Base-by-base conservation (phyloP, 352 stramenopile species). In the Aphanomyces stellatus region DNA sequence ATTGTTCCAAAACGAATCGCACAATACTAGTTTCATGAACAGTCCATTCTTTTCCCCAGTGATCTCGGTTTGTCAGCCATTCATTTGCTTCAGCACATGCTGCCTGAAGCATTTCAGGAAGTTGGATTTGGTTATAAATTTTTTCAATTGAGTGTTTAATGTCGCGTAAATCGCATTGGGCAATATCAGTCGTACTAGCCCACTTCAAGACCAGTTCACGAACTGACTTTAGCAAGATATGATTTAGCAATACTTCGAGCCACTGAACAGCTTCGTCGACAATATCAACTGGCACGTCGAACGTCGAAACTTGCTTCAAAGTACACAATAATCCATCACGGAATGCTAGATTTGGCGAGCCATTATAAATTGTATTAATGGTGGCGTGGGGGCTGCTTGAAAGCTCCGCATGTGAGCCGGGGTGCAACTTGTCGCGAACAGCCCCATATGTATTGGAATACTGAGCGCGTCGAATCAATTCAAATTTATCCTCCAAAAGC, bases 71-170 rank as follows among this genome's bases (percentile, higher is more conserved):
- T 24, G 59, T 28, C 19, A 66, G 59, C 59, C 59, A 66, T n/a
- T 66, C 59, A n/a, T 55, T 56, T 7, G 59, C 59, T 24, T 66
- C 59, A 17, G 59, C 59, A 35, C 59, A 66, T 24, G 59, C 59
- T 22, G 59, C 59, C 17, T 66, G 59, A 10, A 66, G 40, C 59
- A 66, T 66, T 30, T 66, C 59, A 6, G 59, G 59, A n/a, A 66
- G 28, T 31, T 46, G 22, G 15, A 66, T 66, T 3, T 8, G 22
- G 4, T 19, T 10, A 25, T 66, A 66, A 15, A 66, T 35, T 27
- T 30, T 43, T 25, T 66, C 59, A 10, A 66, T 28, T 8, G 59
- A 33, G 1, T 11, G 13, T 28, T 66, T 33, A 3, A 56, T 35
- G 31, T 66, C 28, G 10, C 11, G 6, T 0, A 22, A 24, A 5